Evolutionary conservation across 2,329 filamentous ascomycete genomes (phyloP).

Genomic region (Rachicladosporium sp.): DNA sequence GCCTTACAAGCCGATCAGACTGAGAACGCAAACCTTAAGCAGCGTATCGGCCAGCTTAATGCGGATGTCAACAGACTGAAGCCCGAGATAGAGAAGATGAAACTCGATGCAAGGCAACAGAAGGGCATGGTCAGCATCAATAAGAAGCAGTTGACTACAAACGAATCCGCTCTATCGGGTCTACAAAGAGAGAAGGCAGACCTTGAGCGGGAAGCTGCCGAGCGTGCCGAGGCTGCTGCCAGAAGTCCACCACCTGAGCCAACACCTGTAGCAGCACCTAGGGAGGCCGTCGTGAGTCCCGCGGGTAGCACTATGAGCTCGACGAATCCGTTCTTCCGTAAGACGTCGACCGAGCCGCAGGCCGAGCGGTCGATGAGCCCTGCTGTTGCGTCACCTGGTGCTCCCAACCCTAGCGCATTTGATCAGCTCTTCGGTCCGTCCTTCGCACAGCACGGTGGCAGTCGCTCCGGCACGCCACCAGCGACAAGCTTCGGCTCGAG

Average conservation of each 20-base stretch:
- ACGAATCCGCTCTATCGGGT: slow-evolving; percentile 79
- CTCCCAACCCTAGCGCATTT: slow-evolving; percentile 24
- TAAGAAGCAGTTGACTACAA: slow-evolving; percentile 89
- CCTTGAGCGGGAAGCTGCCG: slow-evolving; percentile 43
- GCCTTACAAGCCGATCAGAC: slow-evolving; percentile 76
- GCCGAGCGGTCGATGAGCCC: slow-evolving; percentile 14
- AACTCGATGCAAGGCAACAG: slow-evolving; percentile 82
- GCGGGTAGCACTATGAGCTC: slow-evolving; percentile 28
- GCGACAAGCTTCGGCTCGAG: slow-evolving; percentile 19
- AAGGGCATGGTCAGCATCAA: slow-evolving; percentile 96
- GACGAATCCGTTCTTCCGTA: slow-evolving; percentile 92
- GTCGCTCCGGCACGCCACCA: slow-evolving; percentile 19
- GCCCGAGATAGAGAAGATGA: slow-evolving; percentile 85
- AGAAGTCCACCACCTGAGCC: slow-evolving; percentile 9
- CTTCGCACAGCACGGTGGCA: slow-evolving; percentile 20
- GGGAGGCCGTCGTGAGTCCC: slow-evolving; percentile 8
- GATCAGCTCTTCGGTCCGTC: slow-evolving; percentile 27
- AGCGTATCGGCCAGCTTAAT: slow-evolving; percentile 74
- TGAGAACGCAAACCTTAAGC: slow-evolving; percentile 75
- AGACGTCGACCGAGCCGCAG: slow-evolving; percentile 25
- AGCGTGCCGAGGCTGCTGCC: slow-evolving; percentile 3
- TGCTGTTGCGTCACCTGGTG: slow-evolving; percentile 7
- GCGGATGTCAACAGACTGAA: slow-evolving; percentile 72
- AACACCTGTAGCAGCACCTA: slow-evolving; percentile 9
- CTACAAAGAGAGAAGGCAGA: slow-evolving; percentile 67